phyloP scores from a whole-genome alignment of 371 early-diverging fungal species.

The Actinomucor elegans region DNA sequence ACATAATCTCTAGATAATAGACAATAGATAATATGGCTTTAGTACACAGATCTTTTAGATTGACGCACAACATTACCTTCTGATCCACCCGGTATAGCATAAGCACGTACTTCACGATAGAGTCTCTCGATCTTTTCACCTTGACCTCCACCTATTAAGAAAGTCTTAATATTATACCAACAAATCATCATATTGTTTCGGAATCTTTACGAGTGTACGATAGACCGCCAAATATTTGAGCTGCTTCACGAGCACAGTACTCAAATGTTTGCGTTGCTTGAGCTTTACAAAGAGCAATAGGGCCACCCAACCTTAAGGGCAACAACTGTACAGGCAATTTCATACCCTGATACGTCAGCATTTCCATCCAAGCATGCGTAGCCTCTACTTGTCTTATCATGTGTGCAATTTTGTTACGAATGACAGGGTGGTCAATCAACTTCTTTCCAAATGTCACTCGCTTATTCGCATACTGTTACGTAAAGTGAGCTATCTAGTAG shows the following conservation, averaged over 20 bases:
- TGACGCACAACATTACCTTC: slow-evolving; percentile 31
- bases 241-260: slow-evolving; percentile 70
- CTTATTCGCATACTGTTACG: slow-evolving; percentile 67
- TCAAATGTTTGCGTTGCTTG: slow-evolving; percentile 69
- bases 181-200: too few species aligned
- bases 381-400: slow-evolving; percentile 78
- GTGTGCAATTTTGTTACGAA: slow-evolving; percentile 66
- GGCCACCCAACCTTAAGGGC: slow-evolving; percentile 66
- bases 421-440: slow-evolving; percentile 68
- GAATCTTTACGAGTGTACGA: slow-evolving; percentile 62
- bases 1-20: slow-evolving; percentile 53
- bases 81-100: slow-evolving; percentile 70
- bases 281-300: slow-evolving; percentile 69
- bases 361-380: slow-evolving; percentile 71
- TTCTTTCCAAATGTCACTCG: slow-evolving; percentile 83
- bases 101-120: slow-evolving; percentile 68
- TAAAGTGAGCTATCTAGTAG: slow-evolving; percentile 15
- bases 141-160: too few species aligned
- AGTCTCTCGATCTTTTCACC: slow-evolving; percentile 70
- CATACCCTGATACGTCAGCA: slow-evolving; percentile 46
- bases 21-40: not conserved
- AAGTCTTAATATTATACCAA: too few species aligned
- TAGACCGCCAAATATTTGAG: slow-evolving; percentile 74
- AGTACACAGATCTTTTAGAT: not conserved
- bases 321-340: slow-evolving; percentile 54